Conservation (phyloP, 176 grass and related monocot species). For the sorghum (Sorghum bicolor) region Sorghum_bicolor_NCBIv3 NC_012870.2:57864501-57865000, state of each 20-base stretch:
- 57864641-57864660: neutral
- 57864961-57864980: neutral
- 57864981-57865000: slow-evolving; percentile 3
- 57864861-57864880: neutral
- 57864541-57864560: too few species aligned
- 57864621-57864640: neutral
- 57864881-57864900: slow-evolving; percentile 15
- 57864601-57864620: neutral
- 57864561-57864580: too few species aligned
- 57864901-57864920: neutral
- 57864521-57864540: too few species aligned
- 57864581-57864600: too few species aligned
- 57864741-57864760: neutral
- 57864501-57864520: too few species aligned
- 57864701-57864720: neutral
- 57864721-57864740: too few species aligned
- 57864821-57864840: slow-evolving; percentile 12
- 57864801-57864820: neutral
- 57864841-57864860: neutral
- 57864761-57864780: neutral
- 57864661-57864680: neutral
- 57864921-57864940: neutral
- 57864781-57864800: too few species aligned
- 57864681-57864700: neutral
- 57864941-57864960: neutral